Evolutionary conservation across 2,329 filamentous ascomycete species (phyloP).

Genomic region (Curvularia sp.): DNA sequence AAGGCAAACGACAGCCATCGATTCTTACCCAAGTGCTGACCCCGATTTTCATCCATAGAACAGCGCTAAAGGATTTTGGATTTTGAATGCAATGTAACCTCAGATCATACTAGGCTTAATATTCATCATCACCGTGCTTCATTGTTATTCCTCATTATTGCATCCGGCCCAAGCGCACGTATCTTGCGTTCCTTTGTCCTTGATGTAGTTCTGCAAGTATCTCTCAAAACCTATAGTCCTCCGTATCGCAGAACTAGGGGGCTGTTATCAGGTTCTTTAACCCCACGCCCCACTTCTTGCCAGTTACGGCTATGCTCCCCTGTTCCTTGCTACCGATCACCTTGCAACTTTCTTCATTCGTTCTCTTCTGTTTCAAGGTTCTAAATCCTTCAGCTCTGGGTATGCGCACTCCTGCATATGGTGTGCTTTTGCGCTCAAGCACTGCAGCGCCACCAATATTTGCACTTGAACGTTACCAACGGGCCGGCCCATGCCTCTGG

Average conservation of each 20-base stretch:
- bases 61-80: not conserved
- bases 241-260: not conserved
- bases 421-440: not conserved
- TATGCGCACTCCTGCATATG: not conserved
- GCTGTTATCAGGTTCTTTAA: not conserved
- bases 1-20: not conserved
- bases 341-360: not conserved
- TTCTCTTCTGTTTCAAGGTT: not conserved
- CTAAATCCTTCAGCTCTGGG: not conserved
- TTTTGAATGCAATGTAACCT: not conserved
- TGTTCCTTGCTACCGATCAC: slow-evolving; percentile 9
- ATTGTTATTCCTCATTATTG: not conserved
- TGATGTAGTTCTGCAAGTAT: not conserved
- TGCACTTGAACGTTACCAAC: not conserved
- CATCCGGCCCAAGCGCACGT: not conserved
- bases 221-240: not conserved
- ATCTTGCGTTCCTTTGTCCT: not conserved
- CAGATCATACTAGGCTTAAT: not conserved
- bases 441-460: slow-evolving; percentile 12
- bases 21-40: not conserved
- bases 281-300: not conserved
- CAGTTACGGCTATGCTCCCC: not conserved
- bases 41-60: not conserved
- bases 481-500: slow-evolving; percentile 15
- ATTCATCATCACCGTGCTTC: not conserved